A percentile compares a stretch with the other conserved stretches of the same genome.
Conservation (phyloP, 176 grass and related monocot genomes). For the Rhipidocladum racemiflorum region DNA sequence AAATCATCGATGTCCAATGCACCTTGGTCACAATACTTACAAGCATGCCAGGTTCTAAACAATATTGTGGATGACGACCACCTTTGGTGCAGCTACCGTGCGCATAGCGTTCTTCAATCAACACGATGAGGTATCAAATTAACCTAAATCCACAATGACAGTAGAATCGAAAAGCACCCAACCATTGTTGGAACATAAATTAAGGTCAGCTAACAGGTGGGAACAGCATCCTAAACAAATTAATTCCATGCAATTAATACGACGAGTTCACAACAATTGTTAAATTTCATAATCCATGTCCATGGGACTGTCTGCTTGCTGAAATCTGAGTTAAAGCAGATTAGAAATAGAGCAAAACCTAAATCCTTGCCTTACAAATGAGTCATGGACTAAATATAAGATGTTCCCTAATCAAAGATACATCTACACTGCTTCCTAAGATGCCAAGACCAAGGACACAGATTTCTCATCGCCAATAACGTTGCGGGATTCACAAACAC, state of each 20-base stretch:
- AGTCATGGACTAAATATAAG: background rate
- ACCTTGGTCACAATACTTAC: slow-evolving; percentile 24
- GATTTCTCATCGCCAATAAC: background rate
- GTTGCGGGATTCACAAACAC: background rate
- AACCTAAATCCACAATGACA: background rate
- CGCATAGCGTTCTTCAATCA: background rate
- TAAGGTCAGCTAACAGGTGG: background rate
- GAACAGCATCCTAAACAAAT: background rate
- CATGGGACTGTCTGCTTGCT: background rate
- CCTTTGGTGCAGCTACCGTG: background rate
- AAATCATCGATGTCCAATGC: slow-evolving; percentile 92
- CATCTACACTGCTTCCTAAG: slow-evolving; percentile 7
- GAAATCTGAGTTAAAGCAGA: background rate
- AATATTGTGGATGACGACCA: too few species aligned
- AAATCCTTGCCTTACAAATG: background rate
- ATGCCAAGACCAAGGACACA: background rate
- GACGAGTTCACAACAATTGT: too few species aligned
- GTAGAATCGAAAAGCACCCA: background rate
- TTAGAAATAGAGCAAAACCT: background rate
- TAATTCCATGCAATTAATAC: background rate
- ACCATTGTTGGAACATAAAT: background rate
- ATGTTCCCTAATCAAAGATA: background rate
- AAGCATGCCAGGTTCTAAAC: background rate
- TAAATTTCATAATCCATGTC: background rate
- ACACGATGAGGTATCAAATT: background rate